Evolutionary conservation across 129 eudicot species (phyloP).

Genomic region (Chrysanthemum makinoi): DNA sequence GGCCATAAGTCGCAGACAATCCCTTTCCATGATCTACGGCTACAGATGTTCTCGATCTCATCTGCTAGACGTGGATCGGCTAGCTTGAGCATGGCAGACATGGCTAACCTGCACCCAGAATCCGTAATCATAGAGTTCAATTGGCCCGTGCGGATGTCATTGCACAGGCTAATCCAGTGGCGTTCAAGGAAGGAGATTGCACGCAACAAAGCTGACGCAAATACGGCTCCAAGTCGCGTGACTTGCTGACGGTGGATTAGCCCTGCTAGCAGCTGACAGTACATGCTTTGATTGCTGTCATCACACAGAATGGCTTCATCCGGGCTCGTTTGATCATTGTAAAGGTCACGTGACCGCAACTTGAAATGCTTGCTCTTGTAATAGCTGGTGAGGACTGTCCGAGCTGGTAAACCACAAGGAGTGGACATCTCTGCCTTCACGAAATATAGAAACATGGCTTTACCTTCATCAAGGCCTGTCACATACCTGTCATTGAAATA

Average conservation of each 20-base stretch:
- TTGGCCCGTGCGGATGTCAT: slow-evolving; percentile 51
- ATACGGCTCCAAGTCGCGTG: slow-evolving; percentile 86
- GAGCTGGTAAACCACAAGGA: slow-evolving; percentile 46
- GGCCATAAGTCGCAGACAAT: slow-evolving; percentile 85
- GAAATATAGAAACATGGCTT: slow-evolving; percentile 27
- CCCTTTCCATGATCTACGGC: slow-evolving; percentile 68
- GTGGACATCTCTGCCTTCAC: slow-evolving; percentile 41
- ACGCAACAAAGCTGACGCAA: slow-evolving; percentile 82
- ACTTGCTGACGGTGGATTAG: slow-evolving; percentile 67
- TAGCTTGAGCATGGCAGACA: slow-evolving; percentile 37
- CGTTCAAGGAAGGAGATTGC: slow-evolving; percentile 71
- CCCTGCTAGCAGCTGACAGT: slow-evolving; percentile 81
- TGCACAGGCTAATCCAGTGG: slow-evolving; percentile 57
- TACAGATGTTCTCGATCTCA: slow-evolving; percentile 56
- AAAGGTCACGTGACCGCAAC: slow-evolving; percentile 49
- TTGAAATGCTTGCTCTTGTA: slow-evolving; percentile 79
- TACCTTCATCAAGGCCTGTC: slow-evolving; percentile 40
- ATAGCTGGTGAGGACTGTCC: slow-evolving; percentile 80
- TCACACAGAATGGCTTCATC: slow-evolving; percentile 65
- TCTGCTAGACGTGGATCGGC: slow-evolving; percentile 57
- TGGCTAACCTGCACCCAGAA: slow-evolving; percentile 48
- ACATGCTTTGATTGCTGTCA: slow-evolving; percentile 92
- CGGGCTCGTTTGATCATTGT: slow-evolving; percentile 71
- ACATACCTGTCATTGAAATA: slow-evolving; percentile 22
- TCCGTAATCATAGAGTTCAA: slow-evolving; percentile 45